phyloP scores from a whole-genome alignment of 768 basidiomycete genomes.

The Tephrocybe sp. region DNA sequence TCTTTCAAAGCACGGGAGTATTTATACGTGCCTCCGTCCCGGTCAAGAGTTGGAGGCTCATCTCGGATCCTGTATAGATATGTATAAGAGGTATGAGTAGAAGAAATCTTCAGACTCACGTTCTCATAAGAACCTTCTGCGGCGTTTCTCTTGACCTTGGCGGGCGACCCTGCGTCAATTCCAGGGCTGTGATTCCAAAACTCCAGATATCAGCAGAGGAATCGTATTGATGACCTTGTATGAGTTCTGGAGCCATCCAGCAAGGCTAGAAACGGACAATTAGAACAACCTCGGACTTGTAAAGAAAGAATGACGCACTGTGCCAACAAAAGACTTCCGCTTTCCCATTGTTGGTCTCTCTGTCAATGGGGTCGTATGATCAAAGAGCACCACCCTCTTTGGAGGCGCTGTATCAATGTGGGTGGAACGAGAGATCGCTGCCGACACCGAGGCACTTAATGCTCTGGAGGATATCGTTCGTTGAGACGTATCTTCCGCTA shows the following conservation, averaged over 20 bases:
- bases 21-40: conserved; percentile 66
- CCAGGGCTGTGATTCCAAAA: conserved; percentile 93
- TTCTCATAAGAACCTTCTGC: conserved; percentile 72
- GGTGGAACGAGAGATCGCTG: conserved; percentile 26
- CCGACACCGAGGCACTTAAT: conserved; percentile 29
- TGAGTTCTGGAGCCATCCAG: conserved; percentile 97
- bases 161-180: conserved; percentile 83
- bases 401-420: conserved; percentile 7
- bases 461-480: conserved; percentile 20
- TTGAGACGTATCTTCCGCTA: conserved; percentile 62
- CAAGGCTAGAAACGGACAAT: conserved; percentile 62
- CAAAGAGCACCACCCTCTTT: conserved; percentile 36
- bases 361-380: conserved; percentile 23
- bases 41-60: conserved; percentile 74
- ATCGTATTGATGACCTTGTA: conserved; percentile 83
- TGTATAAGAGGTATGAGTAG: background rate
- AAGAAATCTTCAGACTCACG: conserved; percentile 35
- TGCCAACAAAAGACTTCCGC: conserved; percentile 91
- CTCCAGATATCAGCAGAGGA: conserved; percentile 94
- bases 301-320: conserved; percentile 49
- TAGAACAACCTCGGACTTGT: background rate
- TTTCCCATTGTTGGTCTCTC: conserved; percentile 60
- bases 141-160: conserved; percentile 80
- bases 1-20: conserved; percentile 85
- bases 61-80: conserved; percentile 59